Conservation (phyloP, 23 red algal genomes). For the Gracilaria gracilis region DNA sequence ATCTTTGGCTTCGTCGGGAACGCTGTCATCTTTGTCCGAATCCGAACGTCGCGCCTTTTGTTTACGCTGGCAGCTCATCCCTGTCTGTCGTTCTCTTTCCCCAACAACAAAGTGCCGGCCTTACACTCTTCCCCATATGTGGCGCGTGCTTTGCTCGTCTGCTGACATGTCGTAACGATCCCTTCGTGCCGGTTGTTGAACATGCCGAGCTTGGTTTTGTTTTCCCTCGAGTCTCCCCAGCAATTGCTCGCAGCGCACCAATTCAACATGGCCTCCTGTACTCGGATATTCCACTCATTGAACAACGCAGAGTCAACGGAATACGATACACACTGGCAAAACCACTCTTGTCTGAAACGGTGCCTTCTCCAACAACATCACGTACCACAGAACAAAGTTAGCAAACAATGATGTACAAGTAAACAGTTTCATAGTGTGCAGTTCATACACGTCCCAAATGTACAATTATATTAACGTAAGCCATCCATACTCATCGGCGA, state of each 20-base stretch:
- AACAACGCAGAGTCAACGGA: background rate
- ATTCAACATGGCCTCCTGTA: slow-evolving; percentile 36
- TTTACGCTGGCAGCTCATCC: slow-evolving; percentile 45
- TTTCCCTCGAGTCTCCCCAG: slow-evolving; percentile 29
- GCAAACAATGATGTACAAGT: background rate
- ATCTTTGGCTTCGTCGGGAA: slow-evolving; percentile 66
- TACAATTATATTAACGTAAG: slow-evolving; percentile 30
- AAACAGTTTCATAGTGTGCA: background rate
- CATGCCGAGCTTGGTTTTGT: slow-evolving; percentile 22
- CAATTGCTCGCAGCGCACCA: background rate
- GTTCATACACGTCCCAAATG: background rate
- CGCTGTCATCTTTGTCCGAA: slow-evolving; percentile 67
- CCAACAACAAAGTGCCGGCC: slow-evolving; percentile 1
- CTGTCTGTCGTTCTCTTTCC: slow-evolving; percentile 29
- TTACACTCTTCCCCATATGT: slow-evolving; percentile 66
- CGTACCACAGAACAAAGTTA: background rate
- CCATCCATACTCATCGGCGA: slow-evolving; percentile 29
- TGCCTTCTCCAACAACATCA: background rate
- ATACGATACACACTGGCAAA: slow-evolving; percentile 41
- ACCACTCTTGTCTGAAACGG: background rate
- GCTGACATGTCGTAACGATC: background rate
- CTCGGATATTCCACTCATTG: slow-evolving; percentile 44
- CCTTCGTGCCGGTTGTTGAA: slow-evolving; percentile 69
- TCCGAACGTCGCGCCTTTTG: slow-evolving; percentile 50
- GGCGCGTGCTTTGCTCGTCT: slow-evolving; percentile 33